phyloP scores from a whole-genome alignment of 768 basidiomycete genomes.

The Antrodiella citrinella region DNA sequence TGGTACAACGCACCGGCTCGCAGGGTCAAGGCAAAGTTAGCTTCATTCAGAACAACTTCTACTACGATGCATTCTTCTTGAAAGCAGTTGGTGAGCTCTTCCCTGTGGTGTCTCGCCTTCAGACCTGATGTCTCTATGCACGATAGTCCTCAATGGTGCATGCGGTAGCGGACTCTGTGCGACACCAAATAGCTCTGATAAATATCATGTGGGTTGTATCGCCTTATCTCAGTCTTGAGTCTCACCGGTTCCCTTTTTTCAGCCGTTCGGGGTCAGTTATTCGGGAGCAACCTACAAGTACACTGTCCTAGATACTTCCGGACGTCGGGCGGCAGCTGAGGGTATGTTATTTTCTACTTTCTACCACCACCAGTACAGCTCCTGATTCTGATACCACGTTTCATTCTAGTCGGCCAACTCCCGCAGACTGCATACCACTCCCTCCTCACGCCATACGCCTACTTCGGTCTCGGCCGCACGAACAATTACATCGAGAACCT shows the following conservation, averaged over 20 bases:
- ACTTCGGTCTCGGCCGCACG: constrained; percentile 93
- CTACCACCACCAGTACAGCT: neutral
- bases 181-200: constrained; percentile 44
- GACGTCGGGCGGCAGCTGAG: constrained; percentile 84
- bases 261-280: constrained; percentile 94
- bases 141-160: constrained; percentile 82
- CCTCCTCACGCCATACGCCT: constrained; percentile 85
- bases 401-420: constrained; percentile 72
- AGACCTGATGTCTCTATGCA: neutral
- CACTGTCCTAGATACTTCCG: constrained; percentile 88
- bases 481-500: constrained; percentile 99
- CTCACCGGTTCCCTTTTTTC: neutral
- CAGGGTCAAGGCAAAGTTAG: constrained; percentile 54
- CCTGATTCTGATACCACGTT: constrained; percentile 5
- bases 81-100: constrained; percentile 77
- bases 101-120: neutral
- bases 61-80: constrained; percentile 97
- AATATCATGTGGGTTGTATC: constrained; percentile 60
- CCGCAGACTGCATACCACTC: constrained; percentile 91
- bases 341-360: constrained; percentile 33
- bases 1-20: constrained; percentile 76
- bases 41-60: constrained; percentile 96
- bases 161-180: constrained; percentile 80
- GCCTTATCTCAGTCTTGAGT: neutral
- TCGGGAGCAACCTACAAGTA: constrained; percentile 96